These are phyloP conservation scores for Crotalaria pallida DNA, from an alignment of 306 rosid genomes.

Conservation along the genomic window DNA sequence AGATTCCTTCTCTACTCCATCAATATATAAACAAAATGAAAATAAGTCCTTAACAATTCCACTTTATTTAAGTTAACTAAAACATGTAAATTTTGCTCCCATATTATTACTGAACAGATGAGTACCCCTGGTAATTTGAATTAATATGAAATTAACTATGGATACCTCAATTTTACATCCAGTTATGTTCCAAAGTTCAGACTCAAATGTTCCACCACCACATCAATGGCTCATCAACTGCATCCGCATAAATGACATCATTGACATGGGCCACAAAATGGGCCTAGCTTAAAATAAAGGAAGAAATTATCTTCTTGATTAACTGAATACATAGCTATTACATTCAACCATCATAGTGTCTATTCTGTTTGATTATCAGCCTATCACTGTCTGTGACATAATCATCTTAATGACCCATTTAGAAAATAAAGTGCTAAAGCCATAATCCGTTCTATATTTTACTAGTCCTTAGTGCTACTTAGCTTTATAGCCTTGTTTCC, in stretches of 20 bases:
- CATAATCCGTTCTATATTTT: constrained; percentile 9
- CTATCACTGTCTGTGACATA: constrained; percentile 28
- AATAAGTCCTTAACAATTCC: constrained; percentile 12
- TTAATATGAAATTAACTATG: not conserved
- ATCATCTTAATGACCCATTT: constrained; percentile 26
- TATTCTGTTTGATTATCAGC: constrained; percentile 39
- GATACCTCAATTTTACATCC: not conserved
- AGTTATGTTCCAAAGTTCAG: not conserved
- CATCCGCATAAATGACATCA: constrained; percentile 50
- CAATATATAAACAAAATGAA: constrained; percentile 23
- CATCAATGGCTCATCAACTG: constrained; percentile 32
- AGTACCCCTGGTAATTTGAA: not conserved
- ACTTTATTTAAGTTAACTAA: not conserved
- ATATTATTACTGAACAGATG: not conserved
- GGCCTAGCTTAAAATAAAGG: constrained; percentile 36
- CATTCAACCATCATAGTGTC: constrained; percentile 32
- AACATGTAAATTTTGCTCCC: constrained; percentile 23
- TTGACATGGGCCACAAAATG: constrained; percentile 53
- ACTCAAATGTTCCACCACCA: constrained; percentile 21
- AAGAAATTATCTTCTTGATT: constrained; percentile 33
- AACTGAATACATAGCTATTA: constrained; percentile 35
- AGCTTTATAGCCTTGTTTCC: constrained; percentile 4
- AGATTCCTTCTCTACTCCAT: constrained; percentile 29
- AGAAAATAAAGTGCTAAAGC: constrained; percentile 14
- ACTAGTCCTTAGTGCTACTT: constrained; percentile 13